Evolutionary conservation across 306 rosid species (phyloP).

Genomic region (Vachellia collinsii): DNA sequence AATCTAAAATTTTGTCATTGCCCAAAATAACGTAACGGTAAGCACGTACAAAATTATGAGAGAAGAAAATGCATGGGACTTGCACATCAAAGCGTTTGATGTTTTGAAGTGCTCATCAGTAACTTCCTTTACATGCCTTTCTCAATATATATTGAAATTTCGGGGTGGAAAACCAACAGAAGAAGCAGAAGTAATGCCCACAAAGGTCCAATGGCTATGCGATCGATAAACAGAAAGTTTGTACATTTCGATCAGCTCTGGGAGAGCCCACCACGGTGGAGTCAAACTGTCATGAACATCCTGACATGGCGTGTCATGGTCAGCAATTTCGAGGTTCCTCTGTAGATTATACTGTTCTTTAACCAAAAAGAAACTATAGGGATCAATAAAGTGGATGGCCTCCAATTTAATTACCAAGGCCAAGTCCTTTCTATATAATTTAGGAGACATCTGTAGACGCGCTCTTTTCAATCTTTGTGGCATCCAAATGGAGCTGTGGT

Average conservation of each 20-base stretch:
- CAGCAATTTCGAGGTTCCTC: slow-evolving; percentile 41
- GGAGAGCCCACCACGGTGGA: neutral
- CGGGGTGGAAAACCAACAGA: neutral
- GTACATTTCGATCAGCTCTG: slow-evolving; percentile 35
- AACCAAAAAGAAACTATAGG: slow-evolving; percentile 22
- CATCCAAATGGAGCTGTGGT: slow-evolving; percentile 46
- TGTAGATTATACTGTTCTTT: slow-evolving; percentile 37
- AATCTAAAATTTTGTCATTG: neutral
- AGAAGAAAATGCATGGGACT: neutral
- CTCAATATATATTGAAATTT: neutral
- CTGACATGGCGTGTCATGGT: slow-evolving; percentile 14
- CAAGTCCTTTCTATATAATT: neutral
- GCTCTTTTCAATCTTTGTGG: slow-evolving; percentile 45
- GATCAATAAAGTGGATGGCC: slow-evolving; percentile 23
- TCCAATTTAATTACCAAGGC: slow-evolving; percentile 7
- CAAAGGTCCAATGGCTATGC: neutral
- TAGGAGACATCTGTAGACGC: slow-evolving; percentile 44
- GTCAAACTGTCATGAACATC: slow-evolving; percentile 37
- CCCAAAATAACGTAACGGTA: neutral
- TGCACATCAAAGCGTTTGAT: slow-evolving; percentile 4
- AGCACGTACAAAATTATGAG: neutral
- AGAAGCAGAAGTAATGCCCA: neutral
- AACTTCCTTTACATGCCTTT: slow-evolving; percentile 26
- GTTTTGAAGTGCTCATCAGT: slow-evolving; percentile 30
- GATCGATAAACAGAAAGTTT: slow-evolving; percentile 25